Evolutionary conservation across 768 basidiomycete genomes (phyloP).

Genomic region (Collybia sordida): DNA sequence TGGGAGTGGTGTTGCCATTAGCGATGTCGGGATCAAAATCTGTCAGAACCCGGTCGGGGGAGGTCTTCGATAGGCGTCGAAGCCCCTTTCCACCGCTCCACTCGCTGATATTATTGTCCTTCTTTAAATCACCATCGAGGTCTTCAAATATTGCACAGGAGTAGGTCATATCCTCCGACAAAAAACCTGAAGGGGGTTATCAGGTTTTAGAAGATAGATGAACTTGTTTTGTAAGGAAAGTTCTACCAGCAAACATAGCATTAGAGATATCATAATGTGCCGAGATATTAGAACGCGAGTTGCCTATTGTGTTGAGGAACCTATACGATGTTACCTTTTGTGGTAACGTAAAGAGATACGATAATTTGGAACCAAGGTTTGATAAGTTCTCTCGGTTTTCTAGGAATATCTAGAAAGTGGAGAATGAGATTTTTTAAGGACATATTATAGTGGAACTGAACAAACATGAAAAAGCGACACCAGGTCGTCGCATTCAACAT

Average conservation of each 20-base stretch:
- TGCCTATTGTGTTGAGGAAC: conserved; percentile 65
- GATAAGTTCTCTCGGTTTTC: conserved; percentile 51
- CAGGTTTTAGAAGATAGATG: conserved; percentile 1
- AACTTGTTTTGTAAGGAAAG: conserved; percentile 5
- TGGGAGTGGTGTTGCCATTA: background rate
- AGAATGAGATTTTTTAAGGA: background rate
- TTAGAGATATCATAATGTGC: conserved; percentile 83
- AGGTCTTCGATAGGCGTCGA: conserved; percentile 18
- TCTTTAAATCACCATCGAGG: conserved; percentile 55
- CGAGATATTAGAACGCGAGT: conserved; percentile 66
- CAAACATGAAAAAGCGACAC: conserved; percentile 58
- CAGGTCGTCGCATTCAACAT: conserved; percentile 69
- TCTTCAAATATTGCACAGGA: conserved; percentile 70
- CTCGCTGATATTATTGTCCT: conserved; percentile 20
- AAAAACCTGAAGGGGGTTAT: conserved; percentile 37
- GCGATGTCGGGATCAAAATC: conserved; percentile 13
- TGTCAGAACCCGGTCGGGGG: conserved; percentile 4
- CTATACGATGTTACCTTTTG: conserved; percentile 56
- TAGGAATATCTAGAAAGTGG: conserved; percentile 56
- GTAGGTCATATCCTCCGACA: conserved; percentile 76
- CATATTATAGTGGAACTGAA: conserved; percentile 13
- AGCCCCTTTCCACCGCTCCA: conserved; percentile 39
- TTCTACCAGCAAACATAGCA: conserved; percentile 63
- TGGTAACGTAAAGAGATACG: conserved; percentile 53
- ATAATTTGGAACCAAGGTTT: conserved; percentile 47